Conservation (phyloP, 169 alveolate species). For the Plasmodium vivax region DNA sequence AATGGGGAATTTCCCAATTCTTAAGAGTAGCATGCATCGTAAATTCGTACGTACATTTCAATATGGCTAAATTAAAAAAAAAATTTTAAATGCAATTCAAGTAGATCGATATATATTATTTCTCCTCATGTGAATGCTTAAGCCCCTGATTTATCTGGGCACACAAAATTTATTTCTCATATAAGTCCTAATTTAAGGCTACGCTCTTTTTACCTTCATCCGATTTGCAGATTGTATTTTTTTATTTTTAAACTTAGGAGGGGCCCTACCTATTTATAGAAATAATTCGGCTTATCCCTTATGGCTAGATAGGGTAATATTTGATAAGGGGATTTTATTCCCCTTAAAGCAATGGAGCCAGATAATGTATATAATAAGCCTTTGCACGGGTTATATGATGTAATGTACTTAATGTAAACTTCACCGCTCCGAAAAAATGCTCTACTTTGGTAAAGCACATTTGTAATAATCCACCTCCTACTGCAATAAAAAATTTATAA, state of each 20-base stretch:
- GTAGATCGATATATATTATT: not conserved
- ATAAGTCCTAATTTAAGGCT: not conserved
- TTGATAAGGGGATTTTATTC: not conserved
- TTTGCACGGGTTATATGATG: not conserved
- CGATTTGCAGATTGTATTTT: not conserved
- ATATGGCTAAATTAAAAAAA: not conserved
- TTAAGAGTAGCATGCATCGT: not conserved
- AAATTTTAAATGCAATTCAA: not conserved
- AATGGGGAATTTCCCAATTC: not conserved
- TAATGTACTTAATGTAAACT: not conserved
- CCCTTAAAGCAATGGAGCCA: not conserved
- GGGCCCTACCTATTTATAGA: not conserved
- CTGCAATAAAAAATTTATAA: not conserved
- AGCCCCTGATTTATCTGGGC: too few species aligned
- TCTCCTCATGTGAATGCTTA: not conserved
- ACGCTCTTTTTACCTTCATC: not conserved
- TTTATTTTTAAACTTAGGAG: not conserved
- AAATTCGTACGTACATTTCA: not conserved
- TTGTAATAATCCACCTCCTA: not conserved
- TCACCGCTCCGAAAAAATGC: not conserved
- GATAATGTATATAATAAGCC: not conserved
- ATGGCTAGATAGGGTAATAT: not conserved
- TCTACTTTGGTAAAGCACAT: not conserved
- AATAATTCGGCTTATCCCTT: not conserved
- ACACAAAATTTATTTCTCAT: not conserved